A percentile compares a stretch with the other conserved stretches of the same genome.
Evolutionary conservation across 23 red algal species (phyloP).

Genomic region (Gracilaria gracilis): DNA sequence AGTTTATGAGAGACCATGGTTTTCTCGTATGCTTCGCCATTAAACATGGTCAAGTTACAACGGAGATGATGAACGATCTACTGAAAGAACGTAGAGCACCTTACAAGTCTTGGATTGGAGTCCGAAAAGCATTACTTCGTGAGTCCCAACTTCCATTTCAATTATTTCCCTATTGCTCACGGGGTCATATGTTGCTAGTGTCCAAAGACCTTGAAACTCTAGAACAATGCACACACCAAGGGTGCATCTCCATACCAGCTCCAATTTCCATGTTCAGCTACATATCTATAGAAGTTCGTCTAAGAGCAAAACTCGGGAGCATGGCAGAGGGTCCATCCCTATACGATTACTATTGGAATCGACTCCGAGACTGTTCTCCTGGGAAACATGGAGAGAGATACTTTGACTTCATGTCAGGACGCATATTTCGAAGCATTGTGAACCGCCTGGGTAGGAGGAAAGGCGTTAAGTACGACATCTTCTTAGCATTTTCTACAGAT

Average conservation of each 20-base stretch:
- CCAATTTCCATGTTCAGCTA: too few relatives aligned
- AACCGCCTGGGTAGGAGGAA: neutral
- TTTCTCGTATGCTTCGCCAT: neutral
- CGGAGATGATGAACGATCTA: conserved; percentile 1
- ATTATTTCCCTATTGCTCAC: neutral
- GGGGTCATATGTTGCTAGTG: neutral
- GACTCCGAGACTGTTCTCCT: neutral
- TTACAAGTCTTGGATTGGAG: neutral
- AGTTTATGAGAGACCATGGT: neutral
- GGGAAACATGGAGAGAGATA: neutral
- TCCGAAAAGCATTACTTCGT: neutral
- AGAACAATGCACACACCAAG: too few relatives aligned
- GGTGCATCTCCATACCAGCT: too few relatives aligned
- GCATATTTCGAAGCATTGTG: neutral
- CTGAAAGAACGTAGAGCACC: neutral
- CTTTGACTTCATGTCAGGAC: neutral
- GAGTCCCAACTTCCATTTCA: neutral
- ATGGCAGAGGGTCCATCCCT: neutral
- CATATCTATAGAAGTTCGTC: too few relatives aligned
- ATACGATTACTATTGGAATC: neutral
- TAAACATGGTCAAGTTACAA: neutral
- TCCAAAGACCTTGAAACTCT: neutral
- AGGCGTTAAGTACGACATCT: neutral
- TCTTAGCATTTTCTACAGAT: conserved; percentile 13
- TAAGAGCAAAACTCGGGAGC: neutral